Evolutionary conservation across 305 asterid genomes (phyloP).

Genomic region (Plantago coronopus): DNA sequence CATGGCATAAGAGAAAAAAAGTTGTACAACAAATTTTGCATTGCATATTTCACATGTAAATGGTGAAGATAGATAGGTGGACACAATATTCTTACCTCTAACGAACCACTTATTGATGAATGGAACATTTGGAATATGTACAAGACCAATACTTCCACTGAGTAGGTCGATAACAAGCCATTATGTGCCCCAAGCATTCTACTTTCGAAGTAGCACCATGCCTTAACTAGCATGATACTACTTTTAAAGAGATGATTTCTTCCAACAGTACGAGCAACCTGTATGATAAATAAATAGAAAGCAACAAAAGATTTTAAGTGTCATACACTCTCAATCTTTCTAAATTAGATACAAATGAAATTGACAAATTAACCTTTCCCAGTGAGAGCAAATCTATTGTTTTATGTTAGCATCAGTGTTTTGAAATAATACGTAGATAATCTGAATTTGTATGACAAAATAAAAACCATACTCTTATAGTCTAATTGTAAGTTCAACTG

Average conservation of each 20-base stretch:
- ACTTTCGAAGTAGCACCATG: slow-evolving; percentile 92
- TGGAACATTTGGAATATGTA: slow-evolving; percentile 76
- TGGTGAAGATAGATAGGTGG: too few species aligned
- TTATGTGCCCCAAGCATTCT: slow-evolving; percentile 87
- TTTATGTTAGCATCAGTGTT: not conserved
- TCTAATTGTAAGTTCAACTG: too few species aligned
- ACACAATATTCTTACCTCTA: slow-evolving; percentile 24
- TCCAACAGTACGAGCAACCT: slow-evolving; percentile 80
- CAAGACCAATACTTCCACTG: slow-evolving; percentile 76
- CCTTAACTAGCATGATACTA: slow-evolving; percentile 72
- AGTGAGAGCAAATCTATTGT: too few species aligned
- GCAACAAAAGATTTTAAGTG: too few species aligned
- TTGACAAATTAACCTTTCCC: too few species aligned
- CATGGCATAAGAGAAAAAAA: not conserved
- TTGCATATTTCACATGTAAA: too few species aligned
- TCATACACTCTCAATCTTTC: too few species aligned
- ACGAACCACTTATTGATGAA: slow-evolving; percentile 58
- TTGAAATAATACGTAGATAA: too few species aligned
- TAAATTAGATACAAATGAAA: too few species aligned
- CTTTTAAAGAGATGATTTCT: slow-evolving; percentile 76
- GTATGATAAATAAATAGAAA: slow-evolving; percentile 19
- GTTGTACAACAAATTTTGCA: too few species aligned
- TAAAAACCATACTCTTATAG: too few species aligned
- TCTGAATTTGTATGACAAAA: too few species aligned
- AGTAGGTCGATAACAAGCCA: slow-evolving; percentile 87